phyloP scores from a whole-genome alignment of 768 basidiomycete species.

The Dendrothele bispora region DNA sequence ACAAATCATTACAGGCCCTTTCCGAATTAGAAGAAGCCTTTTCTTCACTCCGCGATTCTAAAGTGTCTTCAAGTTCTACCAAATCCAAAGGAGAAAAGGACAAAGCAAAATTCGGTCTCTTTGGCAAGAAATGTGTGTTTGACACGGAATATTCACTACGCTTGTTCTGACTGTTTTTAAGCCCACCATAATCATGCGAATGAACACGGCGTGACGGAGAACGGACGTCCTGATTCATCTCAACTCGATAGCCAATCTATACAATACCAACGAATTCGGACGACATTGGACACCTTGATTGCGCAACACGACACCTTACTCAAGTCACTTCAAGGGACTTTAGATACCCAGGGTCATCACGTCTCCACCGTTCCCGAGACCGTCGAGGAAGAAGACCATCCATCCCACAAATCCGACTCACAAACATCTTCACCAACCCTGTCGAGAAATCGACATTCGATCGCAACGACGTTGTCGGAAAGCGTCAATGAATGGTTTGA shows the following conservation, averaged over 20 bases:
- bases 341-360: conserved; percentile 25
- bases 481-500: conserved; percentile 75
- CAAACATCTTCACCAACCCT: conserved; percentile 26
- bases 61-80: conserved; percentile 29
- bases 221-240: conserved; percentile 13
- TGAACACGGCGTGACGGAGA: background rate
- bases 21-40: conserved; percentile 58
- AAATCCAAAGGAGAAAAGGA: conserved; percentile 43
- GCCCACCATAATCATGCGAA: background rate
- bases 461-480: conserved; percentile 49
- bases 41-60: conserved; percentile 38
- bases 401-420: conserved; percentile 12
- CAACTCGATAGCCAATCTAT: background rate
- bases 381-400: conserved; percentile 47
- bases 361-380: conserved; percentile 44
- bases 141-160: background rate
- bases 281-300: conserved; percentile 54
- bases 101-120: conserved; percentile 55
- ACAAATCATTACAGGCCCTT: conserved; percentile 44
- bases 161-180: background rate
- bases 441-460: conserved; percentile 42
- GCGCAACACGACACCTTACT: conserved; percentile 55
- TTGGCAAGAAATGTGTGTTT: conserved; percentile 58
- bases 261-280: conserved; percentile 26
- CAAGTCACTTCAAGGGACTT: conserved; percentile 38